Base-by-base conservation (phyloP, 2,329 filamentous ascomycete species). In the Penicillium psychrosexuale region DNA sequence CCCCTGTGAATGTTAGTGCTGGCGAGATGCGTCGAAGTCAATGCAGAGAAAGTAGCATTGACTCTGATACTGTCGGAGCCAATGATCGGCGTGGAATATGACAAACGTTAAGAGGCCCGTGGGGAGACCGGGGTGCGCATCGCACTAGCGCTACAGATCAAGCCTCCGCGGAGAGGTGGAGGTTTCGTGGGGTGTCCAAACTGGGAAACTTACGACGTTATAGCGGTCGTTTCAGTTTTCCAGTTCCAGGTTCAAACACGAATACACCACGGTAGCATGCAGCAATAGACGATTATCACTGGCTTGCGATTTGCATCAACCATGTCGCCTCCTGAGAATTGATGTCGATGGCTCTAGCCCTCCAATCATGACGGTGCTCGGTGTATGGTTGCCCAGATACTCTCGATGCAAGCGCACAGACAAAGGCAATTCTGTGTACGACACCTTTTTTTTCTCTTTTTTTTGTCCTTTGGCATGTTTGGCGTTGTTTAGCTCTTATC, bases 191-290 rank as follows among this genome's bases (percentile, higher is more conserved):
- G 31, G 34, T 17, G 47, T 37, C n/a, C 33, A 36, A 43, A 33
- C 37, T 39, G 12, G 33, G 15, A n/a, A n/a, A 27, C 7, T 39
- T 44, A 2, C 8, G 3, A 31, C 8, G 11, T 8, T 19, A 13
- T 31, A 12, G 27, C 22, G 24, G 17, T 33, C 38, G n/a, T 39
- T 48, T 40, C 42, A 38, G 27, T 34, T 47, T 13, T 17, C 19
- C n/a, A 28, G 12, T 17, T 30, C 9, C 34, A 48, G 34, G 3
- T 17, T 30, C 38, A 33, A 37, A 19, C 40, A 19, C 36, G 24
- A 34, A 17, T 22, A 28, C 52, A 51, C 37, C n/a, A 42, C 49
- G 53, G 55, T 57, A 49, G 57, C 54, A 59, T 63, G 59, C 59
- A 59, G 51, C 30, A 22, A 60, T 50, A 37, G 6, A 42, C 33